Percentiles rank a stretch among this genome's conserved stretches.
These are phyloP conservation scores for Pterocarpus macrocarpus DNA, from an alignment of 306 rosid species.

Conservation along the genomic window DNA sequence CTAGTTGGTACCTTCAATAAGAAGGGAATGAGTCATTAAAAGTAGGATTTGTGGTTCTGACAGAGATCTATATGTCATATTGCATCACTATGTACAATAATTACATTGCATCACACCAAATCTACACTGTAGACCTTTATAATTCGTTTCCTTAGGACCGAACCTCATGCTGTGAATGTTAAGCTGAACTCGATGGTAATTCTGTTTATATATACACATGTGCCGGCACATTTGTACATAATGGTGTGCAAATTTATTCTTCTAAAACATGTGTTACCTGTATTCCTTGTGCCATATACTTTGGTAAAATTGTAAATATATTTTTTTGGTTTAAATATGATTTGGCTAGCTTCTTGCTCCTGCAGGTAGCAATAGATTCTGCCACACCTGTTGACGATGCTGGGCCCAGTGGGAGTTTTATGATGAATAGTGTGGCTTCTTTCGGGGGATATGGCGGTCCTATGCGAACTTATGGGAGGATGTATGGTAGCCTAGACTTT, in stretches of 20 bases:
- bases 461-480: constrained; percentile 87
- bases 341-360: constrained; percentile 26
- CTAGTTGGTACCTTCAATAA: not conserved
- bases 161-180: constrained; percentile 16
- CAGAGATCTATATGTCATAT: not conserved
- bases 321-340: constrained; percentile 4
- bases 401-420: constrained; percentile 74
- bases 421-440: constrained; percentile 70
- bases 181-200: not conserved
- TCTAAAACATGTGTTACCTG: not conserved
- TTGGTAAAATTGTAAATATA: constrained; percentile 1
- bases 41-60: constrained; percentile 21
- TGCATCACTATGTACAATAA: not conserved
- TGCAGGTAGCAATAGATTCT: constrained; percentile 79
- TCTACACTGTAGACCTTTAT: constrained; percentile 11
- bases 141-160: constrained; percentile 31
- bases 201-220: not conserved
- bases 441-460: constrained; percentile 88
- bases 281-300: not conserved
- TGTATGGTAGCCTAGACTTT: constrained; percentile 88
- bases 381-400: constrained; percentile 93
- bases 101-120: constrained; percentile 1
- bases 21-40: constrained; percentile 28
- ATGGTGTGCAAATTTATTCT: not conserved
- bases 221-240: not conserved